Percentiles rank a stretch among this genome's conserved stretches.
These are phyloP conservation scores for Geotrichum candidum DNA, from an alignment of 1,139 yeast genomes.

Conservation along the genomic window DNA sequence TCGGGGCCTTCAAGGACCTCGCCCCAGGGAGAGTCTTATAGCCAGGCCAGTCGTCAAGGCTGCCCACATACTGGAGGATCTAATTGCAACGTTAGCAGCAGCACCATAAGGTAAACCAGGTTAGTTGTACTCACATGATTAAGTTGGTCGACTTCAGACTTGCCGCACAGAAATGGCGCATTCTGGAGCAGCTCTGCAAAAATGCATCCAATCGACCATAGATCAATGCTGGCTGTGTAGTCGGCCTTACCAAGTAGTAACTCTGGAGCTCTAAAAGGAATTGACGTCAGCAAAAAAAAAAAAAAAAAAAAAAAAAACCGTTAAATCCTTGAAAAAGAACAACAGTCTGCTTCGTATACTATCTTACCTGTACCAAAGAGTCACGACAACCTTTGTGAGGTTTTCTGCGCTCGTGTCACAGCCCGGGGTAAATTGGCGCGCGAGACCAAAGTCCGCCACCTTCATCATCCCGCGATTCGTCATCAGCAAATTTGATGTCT, in stretches of 20 bases:
- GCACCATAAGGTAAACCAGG: background rate
- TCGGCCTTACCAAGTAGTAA: slow-evolving; percentile 51
- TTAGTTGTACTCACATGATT: slow-evolving; percentile 1
- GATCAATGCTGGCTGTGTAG: slow-evolving; percentile 61
- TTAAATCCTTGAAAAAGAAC: background rate
- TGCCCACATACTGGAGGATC: slow-evolving; percentile 16
- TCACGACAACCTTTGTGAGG: slow-evolving; percentile 29
- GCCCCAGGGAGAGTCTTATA: slow-evolving; percentile 24
- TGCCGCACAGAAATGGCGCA: slow-evolving; percentile 50
- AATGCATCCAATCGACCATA: slow-evolving; percentile 76
- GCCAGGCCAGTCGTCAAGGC: slow-evolving; percentile 27
- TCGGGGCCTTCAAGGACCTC: slow-evolving; percentile 18
- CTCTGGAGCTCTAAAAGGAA: slow-evolving; percentile 68
- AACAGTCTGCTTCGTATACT: background rate
- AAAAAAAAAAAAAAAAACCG: background rate
- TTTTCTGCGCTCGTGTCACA: slow-evolving; percentile 16
- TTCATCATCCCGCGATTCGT: slow-evolving; percentile 48
- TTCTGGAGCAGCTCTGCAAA: slow-evolving; percentile 49
- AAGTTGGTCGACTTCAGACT: slow-evolving; percentile 49
- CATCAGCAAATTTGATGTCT: slow-evolving; percentile 58
- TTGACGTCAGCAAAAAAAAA: background rate
- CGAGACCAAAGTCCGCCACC: slow-evolving; percentile 55
- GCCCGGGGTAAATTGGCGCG: slow-evolving; percentile 23
- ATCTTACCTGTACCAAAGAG: slow-evolving; percentile 28
- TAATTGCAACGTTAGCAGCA: slow-evolving; percentile 13